Percentiles rank a stretch among this genome's conserved stretches.
Evolutionary conservation across 225 moss, liverwort and hornwort species (phyloP).

Genomic region (Pleurozium schreberi): DNA sequence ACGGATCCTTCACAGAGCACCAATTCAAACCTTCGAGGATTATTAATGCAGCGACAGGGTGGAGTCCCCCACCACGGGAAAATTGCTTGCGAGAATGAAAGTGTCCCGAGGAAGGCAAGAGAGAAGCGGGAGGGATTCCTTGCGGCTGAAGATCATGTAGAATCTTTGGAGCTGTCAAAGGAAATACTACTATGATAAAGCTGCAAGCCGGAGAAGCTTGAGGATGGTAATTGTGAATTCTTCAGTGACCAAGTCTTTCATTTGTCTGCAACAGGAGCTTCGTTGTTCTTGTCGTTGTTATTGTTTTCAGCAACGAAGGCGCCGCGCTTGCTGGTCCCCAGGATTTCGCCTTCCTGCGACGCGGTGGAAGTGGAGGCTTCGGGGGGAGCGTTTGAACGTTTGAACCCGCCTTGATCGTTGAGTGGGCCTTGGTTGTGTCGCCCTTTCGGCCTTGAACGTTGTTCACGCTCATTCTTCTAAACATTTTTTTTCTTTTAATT

Average conservation of each 20-base stretch:
- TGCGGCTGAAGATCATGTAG: not conserved
- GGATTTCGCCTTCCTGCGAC: not conserved
- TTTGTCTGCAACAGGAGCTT: not conserved
- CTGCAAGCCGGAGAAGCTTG: not conserved
- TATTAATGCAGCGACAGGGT: not conserved
- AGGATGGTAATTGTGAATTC: not conserved
- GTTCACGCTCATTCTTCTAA: not conserved
- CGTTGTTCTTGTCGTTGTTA: not conserved
- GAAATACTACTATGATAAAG: too few species aligned
- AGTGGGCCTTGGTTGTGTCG: not conserved
- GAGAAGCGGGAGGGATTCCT: not conserved
- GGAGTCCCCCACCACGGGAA: not conserved
- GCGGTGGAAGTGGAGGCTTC: not conserved
- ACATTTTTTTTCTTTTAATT: too few species aligned
- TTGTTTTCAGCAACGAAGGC: not conserved
- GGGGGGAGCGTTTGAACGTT: not conserved
- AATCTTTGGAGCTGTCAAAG: not conserved
- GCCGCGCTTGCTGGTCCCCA: not conserved
- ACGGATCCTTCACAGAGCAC: not conserved
- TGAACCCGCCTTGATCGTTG: not conserved
- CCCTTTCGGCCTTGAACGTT: not conserved
- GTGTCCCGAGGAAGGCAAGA: not conserved
- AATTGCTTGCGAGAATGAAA: not conserved
- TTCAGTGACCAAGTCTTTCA: too few species aligned
- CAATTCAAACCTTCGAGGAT: not conserved